Conservation (phyloP, 192 early-diverging fungal species). For the Coemansia sp. region DNA sequence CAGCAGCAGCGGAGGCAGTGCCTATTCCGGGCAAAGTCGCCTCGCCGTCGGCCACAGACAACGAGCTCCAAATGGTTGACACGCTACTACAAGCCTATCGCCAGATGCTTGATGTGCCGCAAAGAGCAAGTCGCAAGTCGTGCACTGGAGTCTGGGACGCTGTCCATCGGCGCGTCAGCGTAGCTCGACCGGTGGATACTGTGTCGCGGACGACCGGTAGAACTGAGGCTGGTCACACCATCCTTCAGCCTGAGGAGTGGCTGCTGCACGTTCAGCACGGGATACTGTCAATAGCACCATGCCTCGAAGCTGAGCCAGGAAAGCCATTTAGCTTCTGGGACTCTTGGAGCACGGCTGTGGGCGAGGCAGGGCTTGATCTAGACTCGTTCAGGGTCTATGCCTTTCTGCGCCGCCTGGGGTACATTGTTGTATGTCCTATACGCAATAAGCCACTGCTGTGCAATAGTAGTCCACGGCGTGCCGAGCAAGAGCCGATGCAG, state of each 20-base stretch:
- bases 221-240: constrained; percentile 1
- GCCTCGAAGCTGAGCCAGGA: neutral
- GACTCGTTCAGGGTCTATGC: constrained; percentile 30
- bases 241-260: constrained; percentile 45
- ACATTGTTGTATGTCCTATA: constrained; percentile 18
- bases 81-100: constrained; percentile 19
- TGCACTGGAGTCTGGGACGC: constrained; percentile 14
- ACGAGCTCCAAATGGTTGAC: constrained; percentile 12
- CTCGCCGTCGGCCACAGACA: constrained; percentile 13
- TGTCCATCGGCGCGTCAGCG: constrained; percentile 2
- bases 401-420: constrained; percentile 35
- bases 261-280: constrained; percentile 41
- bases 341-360: constrained; percentile 17
- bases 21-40: constrained; percentile 16
- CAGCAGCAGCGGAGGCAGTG: neutral
- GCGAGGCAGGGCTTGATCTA: constrained; percentile 11
- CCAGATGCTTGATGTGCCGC: constrained; percentile 28
- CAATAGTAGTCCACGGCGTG: neutral
- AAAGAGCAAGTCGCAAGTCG: constrained; percentile 20
- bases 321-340: neutral
- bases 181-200: constrained; percentile 22
- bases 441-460: neutral
- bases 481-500: neutral
- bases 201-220: constrained; percentile 31
- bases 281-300: neutral